phyloP scores from a whole-genome alignment of 768 basidiomycete genomes.

The Leccinum incarnatum region DNA sequence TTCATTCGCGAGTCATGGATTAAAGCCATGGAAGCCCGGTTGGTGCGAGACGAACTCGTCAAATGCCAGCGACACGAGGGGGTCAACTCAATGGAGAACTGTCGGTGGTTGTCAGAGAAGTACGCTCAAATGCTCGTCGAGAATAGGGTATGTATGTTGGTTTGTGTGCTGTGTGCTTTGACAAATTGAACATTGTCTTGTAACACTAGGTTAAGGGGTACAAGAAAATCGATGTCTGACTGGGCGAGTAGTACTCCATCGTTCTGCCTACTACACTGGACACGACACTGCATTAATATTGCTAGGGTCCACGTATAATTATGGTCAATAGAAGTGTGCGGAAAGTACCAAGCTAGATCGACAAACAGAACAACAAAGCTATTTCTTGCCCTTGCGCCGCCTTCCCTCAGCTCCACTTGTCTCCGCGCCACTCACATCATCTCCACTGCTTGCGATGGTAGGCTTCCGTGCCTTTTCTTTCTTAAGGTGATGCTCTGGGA shows the following conservation, averaged over 20 bases:
- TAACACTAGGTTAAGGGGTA: slow-evolving; percentile 75
- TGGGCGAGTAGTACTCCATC: neutral
- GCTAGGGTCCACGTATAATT: slow-evolving; percentile 6
- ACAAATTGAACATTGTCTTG: slow-evolving; percentile 3
- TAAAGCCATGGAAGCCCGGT: slow-evolving; percentile 86
- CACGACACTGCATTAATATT: neutral
- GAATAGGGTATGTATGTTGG: slow-evolving; percentile 65
- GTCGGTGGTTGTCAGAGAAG: slow-evolving; percentile 80
- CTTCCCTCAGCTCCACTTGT: slow-evolving; percentile 55
- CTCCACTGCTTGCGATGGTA: slow-evolving; percentile 53
- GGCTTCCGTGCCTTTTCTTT: slow-evolving; percentile 55
- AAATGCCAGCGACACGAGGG: slow-evolving; percentile 91
- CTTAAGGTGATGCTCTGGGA: slow-evolving; percentile 84
- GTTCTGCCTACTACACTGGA: neutral
- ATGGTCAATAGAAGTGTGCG: slow-evolving; percentile 2
- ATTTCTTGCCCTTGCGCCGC: slow-evolving; percentile 51
- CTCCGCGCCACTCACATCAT: slow-evolving; percentile 66
- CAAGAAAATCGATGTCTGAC: slow-evolving; percentile 65
- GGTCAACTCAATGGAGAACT: slow-evolving; percentile 88
- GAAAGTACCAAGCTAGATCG: neutral
- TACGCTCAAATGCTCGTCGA: slow-evolving; percentile 77
- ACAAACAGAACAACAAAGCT: neutral
- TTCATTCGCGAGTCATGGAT: slow-evolving; percentile 91
- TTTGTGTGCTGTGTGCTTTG: neutral
- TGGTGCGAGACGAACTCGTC: slow-evolving; percentile 83